phyloP scores from a whole-genome alignment of 148 eudicot genomes.

The Agrostemma githago region DNA sequence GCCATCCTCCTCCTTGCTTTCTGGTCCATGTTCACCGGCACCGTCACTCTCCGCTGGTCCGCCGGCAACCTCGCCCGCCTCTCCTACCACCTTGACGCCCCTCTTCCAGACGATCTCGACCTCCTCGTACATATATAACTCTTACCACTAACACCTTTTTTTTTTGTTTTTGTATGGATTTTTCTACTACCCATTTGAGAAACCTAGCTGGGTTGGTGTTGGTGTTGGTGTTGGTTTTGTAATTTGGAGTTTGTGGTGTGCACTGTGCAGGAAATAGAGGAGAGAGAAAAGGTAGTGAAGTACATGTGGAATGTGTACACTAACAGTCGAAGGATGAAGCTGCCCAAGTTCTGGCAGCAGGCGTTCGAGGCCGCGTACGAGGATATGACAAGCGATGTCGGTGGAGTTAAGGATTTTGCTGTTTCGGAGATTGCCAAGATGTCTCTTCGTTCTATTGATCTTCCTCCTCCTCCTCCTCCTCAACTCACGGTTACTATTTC shows the following conservation, averaged over 20 bases:
- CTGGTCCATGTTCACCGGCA: conserved; percentile 95
- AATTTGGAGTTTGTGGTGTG: not conserved
- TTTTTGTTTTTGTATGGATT: not conserved
- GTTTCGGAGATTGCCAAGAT: conserved; percentile 82
- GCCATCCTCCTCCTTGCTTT: conserved; percentile 76
- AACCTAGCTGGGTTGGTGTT: conserved; percentile 4
- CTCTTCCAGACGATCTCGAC: conserved; percentile 70
- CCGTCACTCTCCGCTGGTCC: conserved; percentile 86
- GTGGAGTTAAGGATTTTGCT: conserved; percentile 57
- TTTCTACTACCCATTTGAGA: not conserved
- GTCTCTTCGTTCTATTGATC: conserved; percentile 55
- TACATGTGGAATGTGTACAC: conserved; percentile 93
- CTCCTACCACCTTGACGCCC: conserved; percentile 39
- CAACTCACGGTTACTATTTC: conserved; percentile 46
- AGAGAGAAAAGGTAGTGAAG: conserved; percentile 82
- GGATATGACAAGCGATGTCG: conserved; percentile 64
- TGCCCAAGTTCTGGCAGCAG: conserved; percentile 83
- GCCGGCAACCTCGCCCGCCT: conserved; percentile 54
- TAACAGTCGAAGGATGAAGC: conserved; percentile 48
- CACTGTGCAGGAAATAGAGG: conserved; percentile 78
- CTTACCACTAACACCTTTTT: not conserved
- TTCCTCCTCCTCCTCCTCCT: conserved; percentile 49
- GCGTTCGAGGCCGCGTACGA: conserved; percentile 92
- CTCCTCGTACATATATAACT: conserved; percentile 40
- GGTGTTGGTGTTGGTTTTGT: not conserved